phyloP scores from a whole-genome alignment of 352 stramenopile species.

The Peronospora destructor region DNA sequence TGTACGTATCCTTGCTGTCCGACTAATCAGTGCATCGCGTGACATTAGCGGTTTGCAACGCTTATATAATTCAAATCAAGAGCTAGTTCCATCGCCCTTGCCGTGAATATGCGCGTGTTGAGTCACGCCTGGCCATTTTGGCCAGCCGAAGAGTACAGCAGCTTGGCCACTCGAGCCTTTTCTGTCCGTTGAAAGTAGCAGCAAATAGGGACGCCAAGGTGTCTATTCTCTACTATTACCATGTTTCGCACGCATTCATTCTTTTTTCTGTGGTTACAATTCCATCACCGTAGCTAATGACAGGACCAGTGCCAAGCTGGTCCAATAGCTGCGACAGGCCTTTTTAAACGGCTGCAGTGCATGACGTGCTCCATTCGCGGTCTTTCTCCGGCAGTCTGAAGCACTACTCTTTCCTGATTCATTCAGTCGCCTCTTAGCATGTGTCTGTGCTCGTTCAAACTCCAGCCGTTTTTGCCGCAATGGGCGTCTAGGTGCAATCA shows the following conservation, averaged over 20 bases:
- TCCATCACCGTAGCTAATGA: conserved; percentile 1
- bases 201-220: no score
- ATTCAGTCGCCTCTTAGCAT: conserved; percentile 8
- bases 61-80: background rate
- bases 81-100: conserved; percentile 3
- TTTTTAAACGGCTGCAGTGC: conserved; percentile 9
- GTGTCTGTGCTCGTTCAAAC: conserved; percentile 31
- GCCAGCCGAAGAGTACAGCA: no score
- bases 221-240: no score
- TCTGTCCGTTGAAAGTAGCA: no score
- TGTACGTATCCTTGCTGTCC: conserved; percentile 14
- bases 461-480: conserved; percentile 25
- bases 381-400: conserved; percentile 20
- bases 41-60: background rate
- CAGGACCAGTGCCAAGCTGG: conserved; percentile 5
- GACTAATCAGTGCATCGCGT: background rate
- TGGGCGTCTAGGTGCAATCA: conserved; percentile 32
- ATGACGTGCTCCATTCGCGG: conserved; percentile 17
- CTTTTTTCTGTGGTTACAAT: conserved; percentile 8
- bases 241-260: background rate
- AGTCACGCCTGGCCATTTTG: background rate
- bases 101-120: conserved; percentile 10
- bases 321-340: conserved; percentile 6
- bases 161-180: no score
- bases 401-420: conserved; percentile 1